phyloP scores from a whole-genome alignment of 176 grass and related monocot genomes.

The Cymbopogon citratus region DNA sequence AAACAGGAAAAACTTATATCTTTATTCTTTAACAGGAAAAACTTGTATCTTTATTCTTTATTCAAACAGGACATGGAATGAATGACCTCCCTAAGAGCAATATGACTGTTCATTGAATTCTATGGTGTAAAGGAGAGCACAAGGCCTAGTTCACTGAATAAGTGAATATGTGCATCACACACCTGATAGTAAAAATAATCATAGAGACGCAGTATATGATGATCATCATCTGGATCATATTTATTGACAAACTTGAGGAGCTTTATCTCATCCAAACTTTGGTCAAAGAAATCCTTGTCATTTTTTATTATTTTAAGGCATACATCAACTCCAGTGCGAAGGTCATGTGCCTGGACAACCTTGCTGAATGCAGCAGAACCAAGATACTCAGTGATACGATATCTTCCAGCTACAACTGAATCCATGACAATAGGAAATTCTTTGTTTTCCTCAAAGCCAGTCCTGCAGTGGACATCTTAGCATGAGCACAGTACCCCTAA shows the following conservation, averaged over 20 bases:
- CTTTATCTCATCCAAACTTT: slow-evolving; percentile 99
- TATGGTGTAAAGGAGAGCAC: too few species aligned
- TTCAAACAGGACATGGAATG: not conserved
- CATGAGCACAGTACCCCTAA: slow-evolving; percentile 41
- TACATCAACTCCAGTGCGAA: slow-evolving; percentile 72
- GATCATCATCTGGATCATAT: slow-evolving; percentile 78
- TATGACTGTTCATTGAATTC: slow-evolving; percentile 13
- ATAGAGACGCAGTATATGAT: slow-evolving; percentile 82
- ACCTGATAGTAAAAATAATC: slow-evolving; percentile 99
- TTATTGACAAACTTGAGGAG: slow-evolving; percentile 97
- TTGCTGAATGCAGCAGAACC: slow-evolving; percentile 96
- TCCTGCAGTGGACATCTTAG: slow-evolving; percentile 58
- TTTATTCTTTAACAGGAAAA: not conserved
- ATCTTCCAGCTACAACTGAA: slow-evolving; percentile 88
- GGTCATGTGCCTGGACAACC: slow-evolving; percentile 80
- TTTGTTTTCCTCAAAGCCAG: slow-evolving; percentile 98
- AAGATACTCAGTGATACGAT: slow-evolving; percentile 79
- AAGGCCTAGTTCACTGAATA: too few species aligned
- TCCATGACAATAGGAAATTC: slow-evolving; percentile 87
- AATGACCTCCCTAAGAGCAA: not conserved
- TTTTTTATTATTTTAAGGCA: slow-evolving; percentile 99
- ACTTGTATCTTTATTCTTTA: not conserved
- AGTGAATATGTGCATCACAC: slow-evolving; percentile 1
- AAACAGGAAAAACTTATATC: not conserved
- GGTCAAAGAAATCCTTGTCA: slow-evolving; percentile 97